Evolutionary conservation across 768 basidiomycete genomes (phyloP).

Genomic region (Lactarius evosmus): DNA sequence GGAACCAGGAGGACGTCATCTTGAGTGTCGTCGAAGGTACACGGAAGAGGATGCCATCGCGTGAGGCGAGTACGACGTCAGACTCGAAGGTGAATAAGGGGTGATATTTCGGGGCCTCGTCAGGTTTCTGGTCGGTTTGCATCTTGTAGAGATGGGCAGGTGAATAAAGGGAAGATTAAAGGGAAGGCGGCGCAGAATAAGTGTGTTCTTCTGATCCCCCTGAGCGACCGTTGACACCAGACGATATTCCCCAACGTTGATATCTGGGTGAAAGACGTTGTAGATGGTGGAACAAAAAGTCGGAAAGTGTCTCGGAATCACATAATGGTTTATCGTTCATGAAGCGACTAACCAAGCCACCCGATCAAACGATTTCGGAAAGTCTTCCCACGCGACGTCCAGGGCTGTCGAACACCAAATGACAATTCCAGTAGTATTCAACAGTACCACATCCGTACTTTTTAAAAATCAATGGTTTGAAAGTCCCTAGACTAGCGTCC

Average conservation of each 20-base stretch:
- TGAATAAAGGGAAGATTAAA: background rate
- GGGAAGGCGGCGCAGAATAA: background rate
- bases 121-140: constrained; percentile 2
- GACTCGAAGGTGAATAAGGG: constrained; percentile 53
- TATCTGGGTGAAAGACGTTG: too few species aligned
- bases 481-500: background rate
- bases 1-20: constrained; percentile 63
- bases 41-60: constrained; percentile 50
- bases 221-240: background rate
- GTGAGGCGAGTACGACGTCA: constrained; percentile 54
- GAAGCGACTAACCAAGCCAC: background rate
- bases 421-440: background rate
- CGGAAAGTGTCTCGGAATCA: background rate
- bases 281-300: background rate
- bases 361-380: background rate
- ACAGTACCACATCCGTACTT: background rate
- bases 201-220: too few species aligned
- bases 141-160: background rate
- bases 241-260: background rate
- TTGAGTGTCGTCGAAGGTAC: constrained; percentile 59
- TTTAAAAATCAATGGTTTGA: background rate
- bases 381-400: background rate
- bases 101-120: constrained; percentile 37
- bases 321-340: too few species aligned
- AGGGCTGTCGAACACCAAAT: too few species aligned